Conservation (phyloP, 306 rosid species). For the Lablab purpureus region DNA sequence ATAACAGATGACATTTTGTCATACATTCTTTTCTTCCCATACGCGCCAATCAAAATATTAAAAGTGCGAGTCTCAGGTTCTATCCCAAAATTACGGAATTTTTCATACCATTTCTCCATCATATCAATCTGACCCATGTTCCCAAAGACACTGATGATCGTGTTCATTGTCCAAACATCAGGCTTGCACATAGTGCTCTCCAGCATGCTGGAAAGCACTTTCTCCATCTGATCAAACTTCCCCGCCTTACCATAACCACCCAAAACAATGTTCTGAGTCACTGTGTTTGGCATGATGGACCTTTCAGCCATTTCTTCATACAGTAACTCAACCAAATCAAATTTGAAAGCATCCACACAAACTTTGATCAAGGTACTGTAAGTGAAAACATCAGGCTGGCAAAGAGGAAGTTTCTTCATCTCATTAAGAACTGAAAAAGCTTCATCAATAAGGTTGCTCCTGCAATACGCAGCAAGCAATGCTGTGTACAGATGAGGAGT, state of each 20-base stretch:
- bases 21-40: slow-evolving; percentile 90
- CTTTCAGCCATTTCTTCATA: slow-evolving; percentile 83
- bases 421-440: slow-evolving; percentile 70
- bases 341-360: slow-evolving; percentile 75
- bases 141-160: slow-evolving; percentile 86
- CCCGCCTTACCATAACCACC: slow-evolving; percentile 93
- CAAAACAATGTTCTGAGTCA: slow-evolving; percentile 90
- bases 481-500: slow-evolving; percentile 88
- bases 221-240: slow-evolving; percentile 91
- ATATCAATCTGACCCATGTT: slow-evolving; percentile 84
- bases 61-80: slow-evolving; percentile 98
- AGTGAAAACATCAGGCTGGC: slow-evolving; percentile 97
- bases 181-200: slow-evolving; percentile 81
- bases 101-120: slow-evolving; percentile 98
- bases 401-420: slow-evolving; percentile 83
- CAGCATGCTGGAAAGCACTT: slow-evolving; percentile 84
- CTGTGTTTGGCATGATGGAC: slow-evolving; percentile 73
- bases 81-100: slow-evolving; percentile 85
- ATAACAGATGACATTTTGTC: slow-evolving; percentile 97
- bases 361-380: slow-evolving; percentile 84
- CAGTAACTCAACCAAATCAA: slow-evolving; percentile 75
- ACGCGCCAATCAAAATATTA: slow-evolving; percentile 89
- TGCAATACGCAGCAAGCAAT: slow-evolving; percentile 82
- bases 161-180: slow-evolving; percentile 99
- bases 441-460: slow-evolving; percentile 73